phyloP scores from a whole-genome alignment of 176 grass and related monocot species.

The Thalia dealbata region DNA sequence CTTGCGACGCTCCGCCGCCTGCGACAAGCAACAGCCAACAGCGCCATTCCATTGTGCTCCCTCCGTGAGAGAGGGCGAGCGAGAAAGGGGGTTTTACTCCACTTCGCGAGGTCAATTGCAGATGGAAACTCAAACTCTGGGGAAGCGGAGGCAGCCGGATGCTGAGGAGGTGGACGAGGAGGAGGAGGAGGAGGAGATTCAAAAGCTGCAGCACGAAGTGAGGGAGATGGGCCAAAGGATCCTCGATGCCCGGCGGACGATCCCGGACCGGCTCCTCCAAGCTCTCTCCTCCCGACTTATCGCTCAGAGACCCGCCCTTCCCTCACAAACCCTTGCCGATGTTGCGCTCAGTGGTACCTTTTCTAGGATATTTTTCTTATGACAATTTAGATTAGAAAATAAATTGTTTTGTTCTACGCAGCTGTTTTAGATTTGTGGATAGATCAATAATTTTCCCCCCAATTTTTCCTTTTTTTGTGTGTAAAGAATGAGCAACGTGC shows the following conservation, averaged over 20 bases:
- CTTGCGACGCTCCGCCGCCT: no score
- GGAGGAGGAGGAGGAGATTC: slow-evolving; percentile 17
- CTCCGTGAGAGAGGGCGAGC: no score
- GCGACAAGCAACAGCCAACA: no score
- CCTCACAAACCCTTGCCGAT: neutral
- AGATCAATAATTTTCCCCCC: no score
- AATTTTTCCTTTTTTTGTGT: no score
- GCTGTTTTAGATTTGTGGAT: no score
- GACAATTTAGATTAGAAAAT: neutral
- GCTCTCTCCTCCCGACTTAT: neutral
- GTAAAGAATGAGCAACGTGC: no score
- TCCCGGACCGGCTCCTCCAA: slow-evolving; percentile 20
- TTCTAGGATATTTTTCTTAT: neutral
- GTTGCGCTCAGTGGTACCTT: neutral
- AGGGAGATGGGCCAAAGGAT: slow-evolving; percentile 40
- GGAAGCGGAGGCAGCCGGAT: slow-evolving; percentile 33
- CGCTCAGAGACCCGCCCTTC: slow-evolving; percentile 24
- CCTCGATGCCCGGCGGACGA: slow-evolving; percentile 31
- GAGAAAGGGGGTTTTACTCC: no score
- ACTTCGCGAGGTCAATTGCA: no score
- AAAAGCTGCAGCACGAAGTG: slow-evolving; percentile 45
- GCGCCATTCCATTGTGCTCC: no score
- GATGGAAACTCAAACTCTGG: slow-evolving; percentile 10
- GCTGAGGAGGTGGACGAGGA: neutral
- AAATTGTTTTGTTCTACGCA: neutral